A percentile compares a stretch with the other conserved stretches of the same genome.
Evolutionary conservation across 768 basidiomycete genomes (phyloP).

Genomic region (Pulveroboletus sp.): DNA sequence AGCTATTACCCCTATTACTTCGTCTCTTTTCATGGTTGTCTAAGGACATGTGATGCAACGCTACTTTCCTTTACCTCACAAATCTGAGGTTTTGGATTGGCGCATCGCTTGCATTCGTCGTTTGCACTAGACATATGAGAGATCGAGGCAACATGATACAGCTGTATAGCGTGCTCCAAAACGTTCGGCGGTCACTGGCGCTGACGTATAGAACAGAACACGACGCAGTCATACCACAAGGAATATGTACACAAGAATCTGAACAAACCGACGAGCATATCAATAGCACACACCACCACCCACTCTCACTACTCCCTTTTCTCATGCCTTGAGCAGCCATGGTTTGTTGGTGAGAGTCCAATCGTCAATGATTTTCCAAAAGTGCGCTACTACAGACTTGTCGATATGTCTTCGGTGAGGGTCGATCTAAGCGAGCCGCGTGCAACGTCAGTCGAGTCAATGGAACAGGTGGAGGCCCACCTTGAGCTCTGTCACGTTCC

Average conservation of each 20-base stretch:
- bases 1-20: background rate
- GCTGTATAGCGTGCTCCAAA: background rate
- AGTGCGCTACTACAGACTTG: conserved; percentile 90
- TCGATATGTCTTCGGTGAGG: conserved; percentile 86
- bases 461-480: conserved; percentile 31
- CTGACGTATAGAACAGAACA: background rate
- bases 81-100: conserved; percentile 6
- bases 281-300: background rate
- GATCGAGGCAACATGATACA: background rate
- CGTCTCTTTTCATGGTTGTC: background rate
- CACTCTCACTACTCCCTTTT: background rate
- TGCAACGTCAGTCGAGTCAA: background rate
- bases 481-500: conserved; percentile 96
- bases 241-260: conserved; percentile 1
- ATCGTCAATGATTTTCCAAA: conserved; percentile 88
- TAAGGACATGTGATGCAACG: background rate
- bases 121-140: background rate
- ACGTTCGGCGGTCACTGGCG: background rate
- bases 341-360: conserved; percentile 83
- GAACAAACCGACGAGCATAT: background rate
- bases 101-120: background rate
- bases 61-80: background rate
- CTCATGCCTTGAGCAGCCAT: conserved; percentile 53
- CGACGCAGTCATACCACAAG: background rate
- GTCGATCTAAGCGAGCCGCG: conserved; percentile 62